A percentile compares a stretch with the other conserved stretches of the same genome.
Evolutionary conservation across 345 rosid genomes (phyloP).

Genomic region (Crucihimalaya himalaica): DNA sequence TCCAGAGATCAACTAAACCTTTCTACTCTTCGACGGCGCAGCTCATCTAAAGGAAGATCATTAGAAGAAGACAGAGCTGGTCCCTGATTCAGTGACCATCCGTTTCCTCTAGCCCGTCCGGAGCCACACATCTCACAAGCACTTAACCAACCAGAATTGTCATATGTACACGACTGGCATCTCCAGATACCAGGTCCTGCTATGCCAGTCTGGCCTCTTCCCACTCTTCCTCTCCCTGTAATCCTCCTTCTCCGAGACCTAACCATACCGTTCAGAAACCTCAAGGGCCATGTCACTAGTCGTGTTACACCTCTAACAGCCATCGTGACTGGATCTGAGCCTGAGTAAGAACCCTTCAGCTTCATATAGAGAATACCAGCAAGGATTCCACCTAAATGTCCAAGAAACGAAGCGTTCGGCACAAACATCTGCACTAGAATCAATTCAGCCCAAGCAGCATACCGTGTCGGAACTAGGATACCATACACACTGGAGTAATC

Average conservation of each 20-base stretch:
- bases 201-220: conserved; percentile 50
- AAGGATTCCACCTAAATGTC: conserved; percentile 95
- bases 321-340: conserved; percentile 57
- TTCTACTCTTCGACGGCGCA: conserved; percentile 80
- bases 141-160: conserved; percentile 61
- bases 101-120: conserved; percentile 41
- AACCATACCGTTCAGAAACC: conserved; percentile 48
- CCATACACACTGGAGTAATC: conserved; percentile 65
- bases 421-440: conserved; percentile 86
- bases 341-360: conserved; percentile 56
- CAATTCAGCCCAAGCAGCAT: conserved; percentile 97
- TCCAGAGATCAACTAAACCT: conserved; percentile 59
- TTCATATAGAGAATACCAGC: conserved; percentile 81
- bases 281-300: conserved; percentile 61
- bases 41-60: conserved; percentile 65
- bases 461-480: conserved; percentile 63
- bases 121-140: conserved; percentile 91
- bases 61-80: conserved; percentile 28
- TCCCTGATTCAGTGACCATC: conserved; percentile 37
- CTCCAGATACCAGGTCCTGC: conserved; percentile 62
- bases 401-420: conserved; percentile 86
- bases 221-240: conserved; percentile 74
- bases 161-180: conserved; percentile 85
- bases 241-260: conserved; percentile 46
- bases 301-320: conserved; percentile 48